Conservation (phyloP, 306 rosid species). For the Cucurbita pepo region DNA sequence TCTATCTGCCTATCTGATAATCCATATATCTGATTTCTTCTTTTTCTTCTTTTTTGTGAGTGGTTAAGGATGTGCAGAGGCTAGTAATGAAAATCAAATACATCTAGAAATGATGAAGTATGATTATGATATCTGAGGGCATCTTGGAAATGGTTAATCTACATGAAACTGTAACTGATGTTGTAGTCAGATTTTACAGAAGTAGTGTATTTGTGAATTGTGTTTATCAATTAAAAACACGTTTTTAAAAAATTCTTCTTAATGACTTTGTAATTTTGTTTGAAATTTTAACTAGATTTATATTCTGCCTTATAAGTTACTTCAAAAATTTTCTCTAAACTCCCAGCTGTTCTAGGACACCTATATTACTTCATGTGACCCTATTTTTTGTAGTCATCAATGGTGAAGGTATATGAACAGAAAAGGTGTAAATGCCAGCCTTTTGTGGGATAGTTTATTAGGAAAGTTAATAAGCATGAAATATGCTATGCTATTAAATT, state of each 20-base stretch:
- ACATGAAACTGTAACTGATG: not conserved
- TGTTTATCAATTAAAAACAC: not conserved
- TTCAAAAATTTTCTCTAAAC: no score
- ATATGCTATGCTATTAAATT: not conserved
- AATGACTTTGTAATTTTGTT: not conserved
- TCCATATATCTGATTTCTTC: not conserved
- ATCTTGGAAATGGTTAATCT: not conserved
- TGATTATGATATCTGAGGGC: not conserved
- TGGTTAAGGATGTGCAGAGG: conserved; percentile 3
- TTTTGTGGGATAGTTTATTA: not conserved
- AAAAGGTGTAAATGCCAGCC: no score
- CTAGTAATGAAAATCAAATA: not conserved
- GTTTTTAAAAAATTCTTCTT: not conserved
- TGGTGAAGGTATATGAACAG: no score
- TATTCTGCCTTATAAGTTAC: not conserved
- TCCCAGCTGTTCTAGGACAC: no score
- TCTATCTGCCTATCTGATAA: not conserved
- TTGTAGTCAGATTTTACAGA: not conserved
- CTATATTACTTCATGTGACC: no score
- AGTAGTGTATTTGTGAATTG: not conserved
- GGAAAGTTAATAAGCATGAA: not conserved
- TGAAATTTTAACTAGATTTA: not conserved
- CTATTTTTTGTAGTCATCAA: no score
- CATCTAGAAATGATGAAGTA: not conserved
- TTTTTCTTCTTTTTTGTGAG: not conserved